Conservation (phyloP, 805 yeast genomes). For the Yarrowia sp. region DNA sequence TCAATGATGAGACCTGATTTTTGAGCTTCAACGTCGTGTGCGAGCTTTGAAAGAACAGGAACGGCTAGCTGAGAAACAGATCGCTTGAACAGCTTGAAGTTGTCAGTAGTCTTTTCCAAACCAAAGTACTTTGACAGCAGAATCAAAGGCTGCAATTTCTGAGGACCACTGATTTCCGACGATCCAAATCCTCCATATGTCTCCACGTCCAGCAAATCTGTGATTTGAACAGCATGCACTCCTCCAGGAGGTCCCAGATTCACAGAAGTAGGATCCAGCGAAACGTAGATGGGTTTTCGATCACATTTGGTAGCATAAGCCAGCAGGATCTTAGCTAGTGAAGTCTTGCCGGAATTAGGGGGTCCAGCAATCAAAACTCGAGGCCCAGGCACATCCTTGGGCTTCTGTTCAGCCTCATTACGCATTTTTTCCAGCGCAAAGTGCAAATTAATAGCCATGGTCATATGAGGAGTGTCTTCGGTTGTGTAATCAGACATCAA, state of each 20-base stretch:
- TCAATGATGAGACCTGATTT: conserved; percentile 73
- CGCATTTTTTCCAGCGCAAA: conserved; percentile 72
- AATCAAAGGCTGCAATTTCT: conserved; percentile 72
- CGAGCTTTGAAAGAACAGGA: conserved; percentile 56
- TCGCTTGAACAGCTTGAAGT: conserved; percentile 62
- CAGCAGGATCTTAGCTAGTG: conserved; percentile 69
- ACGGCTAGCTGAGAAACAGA: conserved; percentile 59
- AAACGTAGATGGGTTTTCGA: conserved; percentile 72
- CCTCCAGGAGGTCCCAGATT: conserved; percentile 83
- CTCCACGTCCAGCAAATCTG: conserved; percentile 81
- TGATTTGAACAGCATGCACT: conserved; percentile 79
- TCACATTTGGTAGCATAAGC: conserved; percentile 80
- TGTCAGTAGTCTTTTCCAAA: conserved; percentile 62
- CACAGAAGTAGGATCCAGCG: conserved; percentile 76
- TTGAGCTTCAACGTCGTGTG: conserved; percentile 55
- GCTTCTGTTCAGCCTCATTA: conserved; percentile 40
- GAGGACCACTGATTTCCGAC: conserved; percentile 63
- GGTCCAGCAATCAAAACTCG: conserved; percentile 78
- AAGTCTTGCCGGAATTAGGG: conserved; percentile 76
- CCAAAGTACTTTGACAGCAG: conserved; percentile 88
- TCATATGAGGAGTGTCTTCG: conserved; percentile 69
- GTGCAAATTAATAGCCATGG: conserved; percentile 70
- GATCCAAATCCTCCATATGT: conserved; percentile 74
- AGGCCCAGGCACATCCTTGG: conserved; percentile 51
- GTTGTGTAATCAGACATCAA: conserved; percentile 62